phyloP scores from a whole-genome alignment of 352 stramenopile genomes.

The Pythium sp. region DNA sequence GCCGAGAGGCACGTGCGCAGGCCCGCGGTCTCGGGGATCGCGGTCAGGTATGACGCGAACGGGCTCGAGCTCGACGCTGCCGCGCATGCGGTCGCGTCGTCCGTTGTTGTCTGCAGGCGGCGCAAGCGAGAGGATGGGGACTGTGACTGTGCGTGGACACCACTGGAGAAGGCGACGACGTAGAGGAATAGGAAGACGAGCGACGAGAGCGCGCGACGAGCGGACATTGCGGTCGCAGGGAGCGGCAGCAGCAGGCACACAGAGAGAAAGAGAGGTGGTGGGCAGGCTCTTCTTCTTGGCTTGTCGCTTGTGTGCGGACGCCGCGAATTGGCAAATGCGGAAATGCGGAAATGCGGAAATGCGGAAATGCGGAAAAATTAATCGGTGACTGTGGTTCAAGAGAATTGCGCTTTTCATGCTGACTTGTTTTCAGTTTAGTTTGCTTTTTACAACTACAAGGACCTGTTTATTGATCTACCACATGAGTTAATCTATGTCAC shows the following conservation, averaged over 20 bases:
- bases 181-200: constrained; percentile 1
- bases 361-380: not conserved
- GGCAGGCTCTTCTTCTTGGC: not conserved
- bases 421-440: not conserved
- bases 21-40: constrained; percentile 38
- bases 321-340: not conserved
- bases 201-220: not conserved
- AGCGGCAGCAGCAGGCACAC: not conserved
- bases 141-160: not conserved
- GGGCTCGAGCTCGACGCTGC: constrained; percentile 37
- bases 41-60: constrained; percentile 41
- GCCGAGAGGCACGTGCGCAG: constrained; percentile 46
- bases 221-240: not conserved
- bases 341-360: not conserved
- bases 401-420: not conserved
- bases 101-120: constrained; percentile 10
- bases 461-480: not conserved
- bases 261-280: not conserved
- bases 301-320: not conserved
- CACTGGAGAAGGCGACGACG: not conserved
- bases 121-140: not conserved
- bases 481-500: not conserved
- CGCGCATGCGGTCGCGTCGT: constrained; percentile 38
- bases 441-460: not conserved
- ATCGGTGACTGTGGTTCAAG: not conserved